Percentiles rank a stretch among this genome's conserved stretches.
phyloP scores from a whole-genome alignment of 2,329 filamentous ascomycete species.

The Zelopaecilomyces penicillatus region DNA sequence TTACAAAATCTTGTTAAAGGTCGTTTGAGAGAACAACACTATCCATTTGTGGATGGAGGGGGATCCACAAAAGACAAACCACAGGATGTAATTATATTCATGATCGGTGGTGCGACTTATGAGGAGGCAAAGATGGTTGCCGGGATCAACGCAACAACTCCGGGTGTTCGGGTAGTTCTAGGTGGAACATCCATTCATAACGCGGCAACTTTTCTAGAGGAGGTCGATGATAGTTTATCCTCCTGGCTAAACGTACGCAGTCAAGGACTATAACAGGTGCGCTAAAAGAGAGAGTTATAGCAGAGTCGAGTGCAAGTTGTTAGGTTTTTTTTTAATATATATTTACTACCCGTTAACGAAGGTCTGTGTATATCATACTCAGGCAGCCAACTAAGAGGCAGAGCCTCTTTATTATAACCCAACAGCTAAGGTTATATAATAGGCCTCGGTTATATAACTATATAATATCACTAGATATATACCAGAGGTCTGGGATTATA shows the following conservation, averaged over 20 bases:
- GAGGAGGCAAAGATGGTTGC: slow-evolving; percentile 96
- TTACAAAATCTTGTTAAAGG: slow-evolving; percentile 92
- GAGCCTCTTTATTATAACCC: too few species aligned
- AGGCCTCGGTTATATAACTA: too few species aligned
- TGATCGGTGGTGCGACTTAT: slow-evolving; percentile 87
- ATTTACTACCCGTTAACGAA: not conserved
- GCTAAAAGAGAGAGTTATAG: too few species aligned
- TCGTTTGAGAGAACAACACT: slow-evolving; percentile 73
- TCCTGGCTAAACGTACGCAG: too few species aligned
- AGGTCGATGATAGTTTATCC: slow-evolving; percentile 80
- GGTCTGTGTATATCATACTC: not conserved
- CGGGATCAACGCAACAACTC: slow-evolving; percentile 85
- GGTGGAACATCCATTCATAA: slow-evolving; percentile 87
- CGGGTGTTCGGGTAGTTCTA: slow-evolving; percentile 80
- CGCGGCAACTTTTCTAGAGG: slow-evolving; percentile 77
- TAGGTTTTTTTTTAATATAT: not conserved
- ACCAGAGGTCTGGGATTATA: not conserved
- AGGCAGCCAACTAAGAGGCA: not conserved
- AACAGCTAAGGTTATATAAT: too few species aligned
- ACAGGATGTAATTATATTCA: slow-evolving; percentile 92
- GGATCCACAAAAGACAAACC: slow-evolving; percentile 87
- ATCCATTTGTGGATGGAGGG: slow-evolving; percentile 86
- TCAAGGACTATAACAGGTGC: too few species aligned
- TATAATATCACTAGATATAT: not conserved
- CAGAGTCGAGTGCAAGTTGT: too few species aligned